Conservation (phyloP, 768 basidiomycete genomes). For the Suillus sp. region DNA sequence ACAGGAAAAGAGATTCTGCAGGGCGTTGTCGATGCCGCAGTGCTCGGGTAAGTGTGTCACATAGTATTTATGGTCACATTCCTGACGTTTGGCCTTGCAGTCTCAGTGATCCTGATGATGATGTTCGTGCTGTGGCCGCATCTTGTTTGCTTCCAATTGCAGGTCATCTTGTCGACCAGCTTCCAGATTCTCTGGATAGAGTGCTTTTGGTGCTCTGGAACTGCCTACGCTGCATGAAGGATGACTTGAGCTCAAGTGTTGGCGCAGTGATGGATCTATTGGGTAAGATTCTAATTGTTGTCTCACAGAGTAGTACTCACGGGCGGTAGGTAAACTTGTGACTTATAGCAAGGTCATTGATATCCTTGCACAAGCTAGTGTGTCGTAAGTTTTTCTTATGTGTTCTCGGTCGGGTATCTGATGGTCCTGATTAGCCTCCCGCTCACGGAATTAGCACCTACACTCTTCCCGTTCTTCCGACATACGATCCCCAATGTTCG, state of each 20-base stretch:
- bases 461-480: conserved; percentile 94
- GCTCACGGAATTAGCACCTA: conserved; percentile 79
- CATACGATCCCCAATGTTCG: conserved; percentile 95
- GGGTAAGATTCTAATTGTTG: conserved; percentile 47
- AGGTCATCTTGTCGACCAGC: conserved; percentile 69
- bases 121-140: conserved; percentile 94
- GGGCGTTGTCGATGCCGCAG: conserved; percentile 87
- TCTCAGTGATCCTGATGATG: conserved; percentile 89
- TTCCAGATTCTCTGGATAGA: conserved; percentile 69
- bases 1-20: conserved; percentile 61
- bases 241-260: conserved; percentile 95
- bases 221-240: conserved; percentile 90
- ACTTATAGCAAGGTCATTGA: conserved; percentile 76
- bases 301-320: conserved; percentile 13
- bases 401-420: conserved; percentile 9
- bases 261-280: conserved; percentile 97
- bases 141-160: conserved; percentile 90
- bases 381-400: conserved; percentile 60
- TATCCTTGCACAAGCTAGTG: conserved; percentile 65
- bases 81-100: conserved; percentile 42
- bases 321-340: conserved; percentile 71
- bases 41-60: conserved; percentile 70
- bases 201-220: conserved; percentile 88
- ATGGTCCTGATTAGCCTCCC: conserved; percentile 55
- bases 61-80: neutral